phyloP scores from a whole-genome alignment of 2,329 filamentous ascomycete genomes.

The Fusarium ramigenum region DNA sequence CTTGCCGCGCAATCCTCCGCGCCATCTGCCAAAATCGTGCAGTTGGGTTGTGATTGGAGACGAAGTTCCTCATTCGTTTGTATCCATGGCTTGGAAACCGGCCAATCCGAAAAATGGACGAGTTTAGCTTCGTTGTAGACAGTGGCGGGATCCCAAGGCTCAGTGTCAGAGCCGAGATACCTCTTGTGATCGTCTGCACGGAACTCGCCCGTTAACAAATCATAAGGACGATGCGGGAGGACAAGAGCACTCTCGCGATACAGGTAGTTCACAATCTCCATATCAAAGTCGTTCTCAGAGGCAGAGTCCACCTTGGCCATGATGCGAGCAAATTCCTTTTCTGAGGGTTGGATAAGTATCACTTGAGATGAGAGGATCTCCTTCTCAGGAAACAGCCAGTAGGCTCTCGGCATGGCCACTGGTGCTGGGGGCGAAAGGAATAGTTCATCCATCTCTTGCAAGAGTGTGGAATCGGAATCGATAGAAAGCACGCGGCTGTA shows the following conservation, averaged over 20 bases:
- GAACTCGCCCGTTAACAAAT: conserved; percentile 71
- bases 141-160: conserved; percentile 65
- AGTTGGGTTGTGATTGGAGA: conserved; percentile 33
- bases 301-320: conserved; percentile 41
- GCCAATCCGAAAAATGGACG: conserved; percentile 78
- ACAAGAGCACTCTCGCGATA: conserved; percentile 68
- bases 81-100: conserved; percentile 69
- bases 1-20: conserved; percentile 53
- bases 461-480: conserved; percentile 71
- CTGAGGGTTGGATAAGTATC: conserved; percentile 69
- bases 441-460: conserved; percentile 74
- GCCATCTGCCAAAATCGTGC: conserved; percentile 59
- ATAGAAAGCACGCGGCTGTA: conserved; percentile 62
- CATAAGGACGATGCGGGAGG: conserved; percentile 71
- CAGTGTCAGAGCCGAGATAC: conserved; percentile 55
- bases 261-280: conserved; percentile 73
- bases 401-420: conserved; percentile 76
- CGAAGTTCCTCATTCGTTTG: conserved; percentile 20
- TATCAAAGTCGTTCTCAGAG: conserved; percentile 61
- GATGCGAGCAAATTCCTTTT: conserved; percentile 58
- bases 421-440: conserved; percentile 71
- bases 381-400: conserved; percentile 69
- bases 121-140: conserved; percentile 69
- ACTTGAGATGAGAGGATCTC: conserved; percentile 65
- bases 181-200: conserved; percentile 58